These are phyloP conservation scores for Castanea sativa DNA, from an alignment of 306 rosid genomes.

Conservation along the genomic window DNA sequence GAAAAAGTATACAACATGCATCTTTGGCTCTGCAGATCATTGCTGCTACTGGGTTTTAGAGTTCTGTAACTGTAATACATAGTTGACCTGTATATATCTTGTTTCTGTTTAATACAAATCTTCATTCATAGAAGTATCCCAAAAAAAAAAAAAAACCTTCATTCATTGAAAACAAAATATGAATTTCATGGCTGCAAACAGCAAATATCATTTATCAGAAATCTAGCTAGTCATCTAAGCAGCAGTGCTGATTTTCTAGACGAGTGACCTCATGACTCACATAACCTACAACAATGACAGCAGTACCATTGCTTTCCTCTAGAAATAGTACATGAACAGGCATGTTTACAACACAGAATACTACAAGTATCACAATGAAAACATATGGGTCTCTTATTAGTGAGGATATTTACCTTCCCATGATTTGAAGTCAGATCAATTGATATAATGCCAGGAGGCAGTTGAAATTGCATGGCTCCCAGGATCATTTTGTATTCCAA, in stretches of 20 bases:
- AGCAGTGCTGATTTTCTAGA: background rate
- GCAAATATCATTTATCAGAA: background rate
- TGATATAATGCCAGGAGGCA: constrained; percentile 70
- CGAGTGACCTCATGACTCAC: background rate
- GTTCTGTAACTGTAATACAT: no score
- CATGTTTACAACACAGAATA: background rate
- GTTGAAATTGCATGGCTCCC: constrained; percentile 79
- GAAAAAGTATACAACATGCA: background rate
- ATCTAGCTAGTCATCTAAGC: background rate
- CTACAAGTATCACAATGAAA: background rate
- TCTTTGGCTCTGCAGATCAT: no score
- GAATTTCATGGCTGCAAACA: background rate
- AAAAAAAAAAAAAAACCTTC: no score
- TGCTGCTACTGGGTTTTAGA: no score
- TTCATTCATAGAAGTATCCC: no score
- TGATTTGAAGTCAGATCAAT: constrained; percentile 78
- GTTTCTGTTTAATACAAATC: no score
- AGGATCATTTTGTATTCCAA: constrained; percentile 79
- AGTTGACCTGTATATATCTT: no score
- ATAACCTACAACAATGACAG: background rate
- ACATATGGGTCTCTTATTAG: constrained; percentile 56
- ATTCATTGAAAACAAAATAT: no score
- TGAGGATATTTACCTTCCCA: constrained; percentile 73
- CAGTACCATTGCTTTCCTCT: background rate
- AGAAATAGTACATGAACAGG: background rate